phyloP scores from a whole-genome alignment of 192 early-diverging fungal species.

The Coemansia sp. region DNA sequence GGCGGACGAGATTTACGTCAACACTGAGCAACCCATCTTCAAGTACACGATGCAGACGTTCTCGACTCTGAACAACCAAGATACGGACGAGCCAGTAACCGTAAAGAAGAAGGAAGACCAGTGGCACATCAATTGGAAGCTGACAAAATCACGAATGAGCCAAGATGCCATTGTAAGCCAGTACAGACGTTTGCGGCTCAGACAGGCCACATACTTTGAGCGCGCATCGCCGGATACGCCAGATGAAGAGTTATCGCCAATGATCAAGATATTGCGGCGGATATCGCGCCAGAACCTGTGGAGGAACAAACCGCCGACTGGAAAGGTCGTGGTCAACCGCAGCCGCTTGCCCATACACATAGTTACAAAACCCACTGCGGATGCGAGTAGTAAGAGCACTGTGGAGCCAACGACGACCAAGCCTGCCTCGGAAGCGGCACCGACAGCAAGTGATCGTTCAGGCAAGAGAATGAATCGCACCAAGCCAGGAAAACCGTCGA shows the following conservation, averaged over 20 bases:
- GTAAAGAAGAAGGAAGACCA: constrained; percentile 35
- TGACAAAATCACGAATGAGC: constrained; percentile 22
- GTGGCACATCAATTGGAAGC: constrained; percentile 43
- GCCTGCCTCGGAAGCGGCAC: not conserved
- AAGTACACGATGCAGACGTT: constrained; percentile 45
- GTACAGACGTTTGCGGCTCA: constrained; percentile 33
- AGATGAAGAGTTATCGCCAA: constrained; percentile 40
- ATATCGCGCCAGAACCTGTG: constrained; percentile 47
- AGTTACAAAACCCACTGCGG: not conserved
- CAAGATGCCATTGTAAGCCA: constrained; percentile 6
- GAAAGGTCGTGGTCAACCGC: constrained; percentile 41
- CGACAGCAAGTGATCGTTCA: not conserved
- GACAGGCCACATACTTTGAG: constrained; percentile 53
- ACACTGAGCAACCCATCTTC: constrained; percentile 32
- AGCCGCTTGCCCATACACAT: constrained; percentile 17
- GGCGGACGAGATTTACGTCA: constrained; percentile 46
- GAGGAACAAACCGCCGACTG: constrained; percentile 34
- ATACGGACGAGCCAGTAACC: constrained; percentile 37
- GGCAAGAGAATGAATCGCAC: not conserved
- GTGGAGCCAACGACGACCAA: not conserved
- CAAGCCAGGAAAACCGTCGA: not conserved
- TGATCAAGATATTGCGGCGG: constrained; percentile 41
- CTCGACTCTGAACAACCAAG: constrained; percentile 49
- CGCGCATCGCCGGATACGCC: constrained; percentile 44
- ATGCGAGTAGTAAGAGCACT: not conserved